These are phyloP conservation scores for Asclepias syriaca DNA, from an alignment of 257 asterid genomes.

Conservation along the genomic window DNA sequence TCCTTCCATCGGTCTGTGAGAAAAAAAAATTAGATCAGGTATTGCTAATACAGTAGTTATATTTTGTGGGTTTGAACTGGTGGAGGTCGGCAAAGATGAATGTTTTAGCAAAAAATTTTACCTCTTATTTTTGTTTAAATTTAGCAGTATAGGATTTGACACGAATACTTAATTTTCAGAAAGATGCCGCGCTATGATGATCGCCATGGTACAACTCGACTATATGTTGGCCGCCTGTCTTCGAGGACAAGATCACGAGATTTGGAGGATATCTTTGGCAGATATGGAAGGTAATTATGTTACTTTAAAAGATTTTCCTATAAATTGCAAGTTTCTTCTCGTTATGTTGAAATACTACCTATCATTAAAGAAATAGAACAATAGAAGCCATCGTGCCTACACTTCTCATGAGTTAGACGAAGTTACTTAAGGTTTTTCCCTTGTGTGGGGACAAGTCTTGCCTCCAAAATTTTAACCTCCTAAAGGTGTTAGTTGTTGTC, in stretches of 20 bases:
- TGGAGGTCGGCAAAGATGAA: no score
- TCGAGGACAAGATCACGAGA: constrained; percentile 57
- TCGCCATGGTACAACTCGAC: constrained; percentile 43
- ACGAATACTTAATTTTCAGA: constrained; percentile 12
- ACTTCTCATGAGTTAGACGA: neutral
- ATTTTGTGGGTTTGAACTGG: no score
- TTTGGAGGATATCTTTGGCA: constrained; percentile 49
- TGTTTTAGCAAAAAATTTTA: no score
- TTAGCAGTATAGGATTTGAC: neutral
- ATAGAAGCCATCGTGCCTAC: neutral
- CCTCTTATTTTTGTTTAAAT: no score
- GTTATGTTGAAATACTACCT: neutral
- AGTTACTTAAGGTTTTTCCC: neutral
- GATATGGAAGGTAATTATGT: constrained; percentile 48
- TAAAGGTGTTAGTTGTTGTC: constrained; percentile 3
- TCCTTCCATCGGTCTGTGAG: neutral
- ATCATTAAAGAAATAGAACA: neutral
- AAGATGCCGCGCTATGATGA: constrained; percentile 60
- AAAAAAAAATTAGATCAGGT: neutral
- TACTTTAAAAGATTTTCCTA: neutral
- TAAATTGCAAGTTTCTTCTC: neutral
- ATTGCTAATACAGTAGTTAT: neutral
- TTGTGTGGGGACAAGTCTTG: neutral
- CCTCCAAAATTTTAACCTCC: neutral
- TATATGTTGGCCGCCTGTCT: constrained; percentile 54